Evolutionary conservation across 495 filamentous ascomycete genomes (phyloP).

Genomic region (Corynascus novoguineensis): DNA sequence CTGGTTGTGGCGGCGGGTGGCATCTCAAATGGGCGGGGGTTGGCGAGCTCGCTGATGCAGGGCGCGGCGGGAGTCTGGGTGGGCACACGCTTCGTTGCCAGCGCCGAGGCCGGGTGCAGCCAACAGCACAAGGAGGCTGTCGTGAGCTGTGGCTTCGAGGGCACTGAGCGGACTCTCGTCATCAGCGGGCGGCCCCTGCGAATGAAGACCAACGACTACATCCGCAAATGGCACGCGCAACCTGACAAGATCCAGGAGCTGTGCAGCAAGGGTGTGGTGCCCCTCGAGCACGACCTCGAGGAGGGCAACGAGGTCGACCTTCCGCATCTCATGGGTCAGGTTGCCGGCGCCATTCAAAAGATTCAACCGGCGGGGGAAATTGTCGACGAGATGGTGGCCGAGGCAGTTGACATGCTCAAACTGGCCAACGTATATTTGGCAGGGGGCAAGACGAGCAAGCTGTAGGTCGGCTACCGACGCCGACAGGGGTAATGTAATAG

Average conservation of each 20-base stretch:
- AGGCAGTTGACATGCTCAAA: slow-evolving; percentile 66
- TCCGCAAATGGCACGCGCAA: slow-evolving; percentile 67
- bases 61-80: slow-evolving; percentile 76
- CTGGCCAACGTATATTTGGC: slow-evolving; percentile 47
- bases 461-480: slow-evolving; percentile 28
- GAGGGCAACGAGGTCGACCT: slow-evolving; percentile 68
- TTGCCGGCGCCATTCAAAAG: slow-evolving; percentile 66
- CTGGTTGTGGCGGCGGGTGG: slow-evolving; percentile 75
- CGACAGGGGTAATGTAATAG: no score
- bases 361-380: slow-evolving; percentile 77
- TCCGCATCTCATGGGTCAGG: slow-evolving; percentile 91
- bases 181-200: slow-evolving; percentile 73
- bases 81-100: slow-evolving; percentile 79
- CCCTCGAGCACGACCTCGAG: slow-evolving; percentile 73
- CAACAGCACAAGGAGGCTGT: slow-evolving; percentile 75
- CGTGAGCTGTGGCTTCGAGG: slow-evolving; percentile 65
- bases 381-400: slow-evolving; percentile 77
- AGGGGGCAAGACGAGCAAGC: slow-evolving; percentile 35
- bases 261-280: slow-evolving; percentile 68
- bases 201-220: slow-evolving; percentile 75
- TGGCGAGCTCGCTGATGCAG: slow-evolving; percentile 67
- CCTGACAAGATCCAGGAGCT: slow-evolving; percentile 67
- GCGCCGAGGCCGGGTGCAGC: slow-evolving; percentile 68
- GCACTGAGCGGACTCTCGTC: slow-evolving; percentile 72
- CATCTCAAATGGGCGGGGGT: slow-evolving; percentile 61